These are phyloP conservation scores for Aquilaria sinensis DNA, from an alignment of 345 rosid genomes.

Conservation along the genomic window DNA sequence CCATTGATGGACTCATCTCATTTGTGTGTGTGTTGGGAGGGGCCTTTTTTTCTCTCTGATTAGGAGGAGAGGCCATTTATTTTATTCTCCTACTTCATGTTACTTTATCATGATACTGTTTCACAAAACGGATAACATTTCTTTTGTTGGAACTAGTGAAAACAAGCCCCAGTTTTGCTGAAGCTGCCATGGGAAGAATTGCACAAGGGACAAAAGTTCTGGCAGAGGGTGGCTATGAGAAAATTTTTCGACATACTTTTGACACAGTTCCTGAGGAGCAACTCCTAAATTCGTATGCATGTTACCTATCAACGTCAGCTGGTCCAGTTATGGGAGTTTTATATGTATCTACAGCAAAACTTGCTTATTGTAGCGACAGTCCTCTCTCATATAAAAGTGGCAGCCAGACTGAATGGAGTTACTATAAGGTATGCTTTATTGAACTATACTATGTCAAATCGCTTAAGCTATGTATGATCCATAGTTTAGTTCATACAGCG, in stretches of 20 bases:
- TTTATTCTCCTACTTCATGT: no score
- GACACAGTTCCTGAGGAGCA: constrained; percentile 69
- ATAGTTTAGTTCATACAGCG: neutral
- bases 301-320: constrained; percentile 78
- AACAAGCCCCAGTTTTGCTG: constrained; percentile 73
- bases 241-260: constrained; percentile 64
- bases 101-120: no score
- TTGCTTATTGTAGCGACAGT: constrained; percentile 66
- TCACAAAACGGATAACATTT: no score
- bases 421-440: constrained; percentile 51
- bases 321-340: constrained; percentile 83
- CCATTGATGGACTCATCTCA: no score
- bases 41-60: no score
- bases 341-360: constrained; percentile 60
- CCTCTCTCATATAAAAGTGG: constrained; percentile 66
- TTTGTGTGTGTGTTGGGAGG: no score
- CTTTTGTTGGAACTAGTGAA: constrained; percentile 39
- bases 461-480: neutral
- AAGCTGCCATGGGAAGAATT: constrained; percentile 82
- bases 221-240: constrained; percentile 83
- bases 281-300: constrained; percentile 55
- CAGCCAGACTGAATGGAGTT: constrained; percentile 65
- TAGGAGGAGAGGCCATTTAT: no score
- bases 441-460: neutral
- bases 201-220: constrained; percentile 75